Conservation (phyloP, 768 basidiomycete genomes). For the Xerocomus brunneocitrinus region DNA sequence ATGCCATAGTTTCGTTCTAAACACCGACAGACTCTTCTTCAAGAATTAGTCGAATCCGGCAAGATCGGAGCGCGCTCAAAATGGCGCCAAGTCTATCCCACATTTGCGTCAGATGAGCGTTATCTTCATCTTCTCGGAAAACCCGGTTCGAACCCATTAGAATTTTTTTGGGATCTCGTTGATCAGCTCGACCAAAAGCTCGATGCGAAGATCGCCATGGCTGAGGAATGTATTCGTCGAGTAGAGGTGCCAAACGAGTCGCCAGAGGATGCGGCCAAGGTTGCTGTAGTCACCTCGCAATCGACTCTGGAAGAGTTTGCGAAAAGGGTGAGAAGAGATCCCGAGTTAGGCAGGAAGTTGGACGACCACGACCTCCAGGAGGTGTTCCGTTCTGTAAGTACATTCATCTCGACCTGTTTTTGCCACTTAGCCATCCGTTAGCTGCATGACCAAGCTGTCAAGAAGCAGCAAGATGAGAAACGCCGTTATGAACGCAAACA, state of each 20-base stretch:
- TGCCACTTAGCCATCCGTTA: conserved; percentile 29
- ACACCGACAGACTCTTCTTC: conserved; percentile 55
- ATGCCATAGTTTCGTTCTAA: not conserved
- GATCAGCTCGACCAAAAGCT: conserved; percentile 84
- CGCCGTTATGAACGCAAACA: conserved; percentile 79
- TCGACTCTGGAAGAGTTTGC: conserved; percentile 65
- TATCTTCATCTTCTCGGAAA: conserved; percentile 88
- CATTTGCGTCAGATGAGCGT: conserved; percentile 71
- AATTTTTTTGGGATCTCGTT: conserved; percentile 93
- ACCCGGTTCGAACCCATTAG: conserved; percentile 91
- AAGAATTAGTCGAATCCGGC: conserved; percentile 59
- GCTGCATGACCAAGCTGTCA: conserved; percentile 68
- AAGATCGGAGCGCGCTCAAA: conserved; percentile 78
- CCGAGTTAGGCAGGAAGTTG: conserved; percentile 48
- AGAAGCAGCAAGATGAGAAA: conserved; percentile 81
- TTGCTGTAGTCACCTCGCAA: conserved; percentile 43
- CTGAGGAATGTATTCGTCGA: conserved; percentile 57
- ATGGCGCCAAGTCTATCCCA: conserved; percentile 87
- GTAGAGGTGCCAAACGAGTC: conserved; percentile 30
- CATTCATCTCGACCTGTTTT: not conserved
- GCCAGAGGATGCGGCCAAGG: conserved; percentile 28
- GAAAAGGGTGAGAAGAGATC: conserved; percentile 50
- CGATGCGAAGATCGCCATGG: conserved; percentile 68
- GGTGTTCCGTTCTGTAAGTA: conserved; percentile 61
- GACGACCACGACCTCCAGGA: conserved; percentile 48